Evolutionary conservation across 192 early-diverging fungal species (phyloP).

Genomic region (Podila horticola): DNA sequence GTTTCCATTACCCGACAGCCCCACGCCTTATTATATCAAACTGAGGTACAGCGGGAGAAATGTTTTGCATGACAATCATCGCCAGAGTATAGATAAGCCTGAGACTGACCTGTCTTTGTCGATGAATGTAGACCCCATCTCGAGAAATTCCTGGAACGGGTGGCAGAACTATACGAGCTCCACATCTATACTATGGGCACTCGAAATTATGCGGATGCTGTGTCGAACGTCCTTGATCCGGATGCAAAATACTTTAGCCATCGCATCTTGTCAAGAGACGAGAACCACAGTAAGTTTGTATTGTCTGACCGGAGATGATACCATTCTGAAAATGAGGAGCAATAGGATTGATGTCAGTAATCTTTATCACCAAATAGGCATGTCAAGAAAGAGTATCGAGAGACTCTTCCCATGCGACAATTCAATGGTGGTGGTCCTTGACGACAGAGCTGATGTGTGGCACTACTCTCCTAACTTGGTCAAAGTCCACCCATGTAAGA

Average conservation of each 20-base stretch:
- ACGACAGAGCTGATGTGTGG: constrained; percentile 98
- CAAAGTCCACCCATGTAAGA: constrained; percentile 87
- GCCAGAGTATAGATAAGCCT: neutral
- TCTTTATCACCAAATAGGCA: constrained; percentile 54
- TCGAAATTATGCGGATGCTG: constrained; percentile 88
- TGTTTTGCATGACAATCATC: neutral
- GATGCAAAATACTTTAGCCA: constrained; percentile 80
- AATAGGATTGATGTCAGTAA: neutral
- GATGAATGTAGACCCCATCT: constrained; percentile 74
- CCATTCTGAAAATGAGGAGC: neutral
- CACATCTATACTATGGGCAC: constrained; percentile 99
- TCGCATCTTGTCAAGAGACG: constrained; percentile 93
- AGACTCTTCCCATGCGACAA: constrained; percentile 94
- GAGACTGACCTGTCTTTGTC: neutral
- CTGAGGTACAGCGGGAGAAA: constrained; percentile 63
- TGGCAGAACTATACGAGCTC: constrained; percentile 85
- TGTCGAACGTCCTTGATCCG: constrained; percentile 90
- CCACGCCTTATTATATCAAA: constrained; percentile 86
- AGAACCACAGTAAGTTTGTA: constrained; percentile 78
- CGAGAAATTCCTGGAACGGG: constrained; percentile 75
- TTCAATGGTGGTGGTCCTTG: constrained; percentile 96
- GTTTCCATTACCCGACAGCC: constrained; percentile 78
- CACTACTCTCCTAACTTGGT: constrained; percentile 89
- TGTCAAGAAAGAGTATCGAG: constrained; percentile 80
- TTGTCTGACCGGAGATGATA: too few species aligned